Base-by-base conservation (phyloP, 805 yeast species). In the Metschnikowia vanudenii region DNA sequence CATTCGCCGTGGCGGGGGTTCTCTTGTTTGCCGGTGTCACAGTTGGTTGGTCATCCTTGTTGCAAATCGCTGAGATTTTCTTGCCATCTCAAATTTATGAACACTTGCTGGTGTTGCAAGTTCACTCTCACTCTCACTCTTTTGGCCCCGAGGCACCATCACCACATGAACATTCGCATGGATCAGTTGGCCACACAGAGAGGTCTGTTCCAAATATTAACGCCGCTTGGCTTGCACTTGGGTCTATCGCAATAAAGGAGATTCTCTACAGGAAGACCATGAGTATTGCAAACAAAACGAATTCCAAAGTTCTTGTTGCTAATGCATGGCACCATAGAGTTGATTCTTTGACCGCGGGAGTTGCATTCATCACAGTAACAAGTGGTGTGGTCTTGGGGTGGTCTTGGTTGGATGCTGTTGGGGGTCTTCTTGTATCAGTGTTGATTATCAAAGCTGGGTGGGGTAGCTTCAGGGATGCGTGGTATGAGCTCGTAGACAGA, bases 301-400 rank as follows among this genome's bases (percentile, higher is more conserved):
- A 88, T 60, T 89, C 97, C 0, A 88, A 89, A 52, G 98, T 94
- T 3, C 74, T 94, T 39, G 82, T 88, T 41, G 99, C 99, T 3
- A 94, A 94, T 61, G 99, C 99, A 3, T 94, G 99, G 98, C 99
- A 94, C 64, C 99, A 94, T 62, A 77, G 99, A 52, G 94, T 92
- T 10, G 99, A 94, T 62, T 85, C 96, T 0, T 64, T 94, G 56
- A 95, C 98, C 1, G 88, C 97, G 0, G 74, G 85, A 18, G 98
- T 92, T 7, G 97, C 98, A 0, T 76, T 92, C 17, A 78, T 82
- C 3, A 90, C 98, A 1, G 94, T 94, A 42, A 79, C 95, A 0
- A 83, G 91, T 1, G 96, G 97, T 29, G 84, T 86, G 55, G 72
- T 88, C 49, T 78, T 90, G 51, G 79, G 83, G 52, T 78, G 88